Evolutionary conservation across 2,329 filamentous ascomycete species (phyloP).

Genomic region (Hypoxylon sp.): DNA sequence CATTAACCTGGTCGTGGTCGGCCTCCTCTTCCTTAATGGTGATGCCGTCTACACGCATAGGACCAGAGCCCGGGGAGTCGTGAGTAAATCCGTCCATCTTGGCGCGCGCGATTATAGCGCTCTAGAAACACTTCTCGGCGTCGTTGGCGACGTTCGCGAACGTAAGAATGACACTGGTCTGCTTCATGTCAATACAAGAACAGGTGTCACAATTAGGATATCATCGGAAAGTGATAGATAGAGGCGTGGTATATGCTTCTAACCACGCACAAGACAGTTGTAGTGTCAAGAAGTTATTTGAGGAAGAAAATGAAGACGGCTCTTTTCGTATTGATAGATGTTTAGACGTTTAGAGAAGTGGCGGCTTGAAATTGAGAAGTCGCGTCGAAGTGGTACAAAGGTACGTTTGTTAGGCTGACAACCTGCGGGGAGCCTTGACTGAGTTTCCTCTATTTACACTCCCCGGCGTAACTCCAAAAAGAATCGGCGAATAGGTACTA

Average conservation of each 20-base stretch:
- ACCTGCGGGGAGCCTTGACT: conserved; percentile 19
- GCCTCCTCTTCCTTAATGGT: conserved; percentile 51
- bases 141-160: conserved; percentile 34
- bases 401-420: conserved; percentile 14
- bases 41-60: conserved; percentile 31
- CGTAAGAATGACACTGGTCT: conserved; percentile 16
- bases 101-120: conserved; percentile 3
- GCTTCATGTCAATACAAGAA: conserved; percentile 35
- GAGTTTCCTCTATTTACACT: conserved; percentile 1
- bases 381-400: conserved; percentile 39
- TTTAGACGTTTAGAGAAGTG: conserved; percentile 20
- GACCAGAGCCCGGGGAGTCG: conserved; percentile 27
- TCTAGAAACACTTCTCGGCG: conserved; percentile 15
- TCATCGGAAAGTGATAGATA: conserved; percentile 18
- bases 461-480: conserved; percentile 7
- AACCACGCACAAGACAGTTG: background rate
- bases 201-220: conserved; percentile 17
- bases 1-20: conserved; percentile 45
- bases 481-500: no score
- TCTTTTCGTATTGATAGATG: background rate
- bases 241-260: background rate
- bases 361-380: conserved; percentile 34
- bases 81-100: conserved; percentile 25
- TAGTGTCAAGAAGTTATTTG: background rate
- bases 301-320: conserved; percentile 4